These are phyloP conservation scores for Sonneratia caseolaris DNA, from an alignment of 345 rosid genomes.

Conservation along the genomic window DNA sequence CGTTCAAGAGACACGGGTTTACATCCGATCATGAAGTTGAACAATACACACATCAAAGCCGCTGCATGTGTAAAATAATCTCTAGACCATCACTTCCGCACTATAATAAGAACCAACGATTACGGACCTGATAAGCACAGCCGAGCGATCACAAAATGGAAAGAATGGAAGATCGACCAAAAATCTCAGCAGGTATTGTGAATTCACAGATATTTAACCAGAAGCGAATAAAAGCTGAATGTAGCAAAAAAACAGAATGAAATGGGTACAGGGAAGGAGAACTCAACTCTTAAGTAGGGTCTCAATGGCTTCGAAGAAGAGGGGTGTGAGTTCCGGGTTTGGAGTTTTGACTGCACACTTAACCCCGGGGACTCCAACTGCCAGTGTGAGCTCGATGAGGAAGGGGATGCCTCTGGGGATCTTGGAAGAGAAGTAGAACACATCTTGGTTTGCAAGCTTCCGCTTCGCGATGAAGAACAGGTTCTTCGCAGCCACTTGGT, in stretches of 20 bases:
- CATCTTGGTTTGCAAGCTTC: constrained; percentile 94
- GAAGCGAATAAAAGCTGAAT: constrained; percentile 6
- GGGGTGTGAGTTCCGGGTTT: constrained; percentile 69
- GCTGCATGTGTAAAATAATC: background rate
- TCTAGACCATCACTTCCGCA: background rate
- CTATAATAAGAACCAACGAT: background rate
- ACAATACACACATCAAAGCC: background rate
- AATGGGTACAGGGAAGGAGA: background rate
- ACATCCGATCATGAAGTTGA: background rate
- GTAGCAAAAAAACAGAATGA: background rate
- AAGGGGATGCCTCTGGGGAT: constrained; percentile 73
- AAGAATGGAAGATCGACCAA: constrained; percentile 4
- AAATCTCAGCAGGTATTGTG: constrained; percentile 18
- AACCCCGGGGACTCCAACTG: constrained; percentile 69
- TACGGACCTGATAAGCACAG: background rate
- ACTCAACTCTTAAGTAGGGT: constrained; percentile 50
- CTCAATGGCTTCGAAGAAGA: constrained; percentile 88
- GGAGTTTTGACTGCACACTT: constrained; percentile 93
- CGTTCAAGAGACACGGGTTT: too few relatives aligned
- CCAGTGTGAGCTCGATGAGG: constrained; percentile 74
- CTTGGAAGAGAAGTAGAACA: constrained; percentile 78
- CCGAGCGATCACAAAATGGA: background rate
- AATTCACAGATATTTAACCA: constrained; percentile 28
- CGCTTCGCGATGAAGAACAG: constrained; percentile 93
- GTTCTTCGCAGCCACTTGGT: constrained; percentile 58